Conservation (phyloP, 139 green algal species). For the Astrephomene gubernaculifera region DNA sequence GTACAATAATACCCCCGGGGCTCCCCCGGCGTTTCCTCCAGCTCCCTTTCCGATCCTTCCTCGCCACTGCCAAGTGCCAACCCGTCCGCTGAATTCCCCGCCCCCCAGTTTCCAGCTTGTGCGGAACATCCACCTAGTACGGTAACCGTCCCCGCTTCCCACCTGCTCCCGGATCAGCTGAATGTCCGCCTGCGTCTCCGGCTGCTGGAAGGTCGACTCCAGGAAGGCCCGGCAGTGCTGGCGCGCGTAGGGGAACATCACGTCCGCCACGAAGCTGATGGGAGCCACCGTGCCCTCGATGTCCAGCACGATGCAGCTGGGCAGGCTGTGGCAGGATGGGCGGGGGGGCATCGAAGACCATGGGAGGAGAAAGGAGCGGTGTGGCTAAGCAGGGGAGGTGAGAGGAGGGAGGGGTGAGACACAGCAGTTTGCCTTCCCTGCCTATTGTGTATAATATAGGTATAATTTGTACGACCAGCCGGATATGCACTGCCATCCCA, state of each 20-base stretch:
- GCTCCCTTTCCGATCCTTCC: too few species aligned
- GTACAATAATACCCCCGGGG: too few species aligned
- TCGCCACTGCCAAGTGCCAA: too few species aligned
- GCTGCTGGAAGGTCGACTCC: conserved; percentile 65
- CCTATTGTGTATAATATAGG: too few species aligned
- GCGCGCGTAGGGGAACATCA: conserved; percentile 90
- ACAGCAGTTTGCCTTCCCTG: too few species aligned
- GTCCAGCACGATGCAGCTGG: conserved; percentile 88
- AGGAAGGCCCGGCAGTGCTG: conserved; percentile 72
- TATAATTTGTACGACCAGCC: too few species aligned
- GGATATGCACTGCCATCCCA: too few species aligned
- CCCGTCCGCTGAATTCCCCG: too few species aligned
- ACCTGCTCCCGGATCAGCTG: conserved; percentile 75
- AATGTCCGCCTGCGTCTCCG: conserved; percentile 80
- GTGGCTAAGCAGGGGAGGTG: background rate
- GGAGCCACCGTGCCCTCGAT: conserved; percentile 96
- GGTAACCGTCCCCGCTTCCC: background rate
- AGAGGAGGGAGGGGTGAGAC: too few species aligned
- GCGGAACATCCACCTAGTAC: too few species aligned
- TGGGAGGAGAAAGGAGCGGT: background rate
- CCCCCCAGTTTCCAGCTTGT: too few species aligned
- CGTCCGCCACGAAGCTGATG: conserved; percentile 90
- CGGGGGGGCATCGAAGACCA: background rate
- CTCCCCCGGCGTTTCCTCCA: too few species aligned
- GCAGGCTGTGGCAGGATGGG: conserved; percentile 46